These are phyloP conservation scores for Kodamaea sp. DNA, from an alignment of 1,139 yeast species.

Conservation along the genomic window DNA sequence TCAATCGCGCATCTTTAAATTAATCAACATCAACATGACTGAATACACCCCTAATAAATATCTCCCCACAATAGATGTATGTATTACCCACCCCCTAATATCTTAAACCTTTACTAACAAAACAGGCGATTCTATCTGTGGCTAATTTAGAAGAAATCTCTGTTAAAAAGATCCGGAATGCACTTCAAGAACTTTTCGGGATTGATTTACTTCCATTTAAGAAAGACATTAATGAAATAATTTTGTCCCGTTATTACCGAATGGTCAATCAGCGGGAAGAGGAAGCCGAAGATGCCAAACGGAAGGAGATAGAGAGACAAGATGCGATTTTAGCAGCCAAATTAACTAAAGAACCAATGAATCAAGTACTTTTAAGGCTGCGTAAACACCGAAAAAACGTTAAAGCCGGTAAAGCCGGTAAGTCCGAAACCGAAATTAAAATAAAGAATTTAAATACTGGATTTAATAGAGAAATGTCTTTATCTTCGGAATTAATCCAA, in stretches of 20 bases:
- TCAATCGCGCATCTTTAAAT: too few relatives aligned
- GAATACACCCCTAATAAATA: conserved; percentile 34
- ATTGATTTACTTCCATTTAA: conserved; percentile 51
- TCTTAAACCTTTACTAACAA: conserved; percentile 21
- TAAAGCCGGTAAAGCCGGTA: conserved; percentile 6
- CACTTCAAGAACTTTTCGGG: conserved; percentile 64
- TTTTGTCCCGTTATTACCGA: conserved; percentile 55
- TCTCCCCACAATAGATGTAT: conserved; percentile 67
- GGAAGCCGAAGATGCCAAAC: conserved; percentile 23
- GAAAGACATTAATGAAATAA: conserved; percentile 57
- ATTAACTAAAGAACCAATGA: conserved; percentile 36
- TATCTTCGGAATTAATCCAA: conserved; percentile 50
- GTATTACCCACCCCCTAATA: conserved; percentile 19
- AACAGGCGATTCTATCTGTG: conserved; percentile 67
- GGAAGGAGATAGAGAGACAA: conserved; percentile 32
- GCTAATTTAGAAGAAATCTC: conserved; percentile 70
- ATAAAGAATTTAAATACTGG: conserved; percentile 22
- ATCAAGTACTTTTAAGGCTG: conserved; percentile 20
- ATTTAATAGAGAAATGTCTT: conserved; percentile 36
- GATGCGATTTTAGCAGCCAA: conserved; percentile 48
- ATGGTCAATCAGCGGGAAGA: conserved; percentile 39
- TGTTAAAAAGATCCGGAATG: conserved; percentile 67
- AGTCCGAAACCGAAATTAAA: conserved; percentile 5
- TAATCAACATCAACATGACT: conserved; percentile 11
- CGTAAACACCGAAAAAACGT: conserved; percentile 9